Conservation (phyloP, 2,329 filamentous ascomycete species). For the Venturia pyrina region DNA sequence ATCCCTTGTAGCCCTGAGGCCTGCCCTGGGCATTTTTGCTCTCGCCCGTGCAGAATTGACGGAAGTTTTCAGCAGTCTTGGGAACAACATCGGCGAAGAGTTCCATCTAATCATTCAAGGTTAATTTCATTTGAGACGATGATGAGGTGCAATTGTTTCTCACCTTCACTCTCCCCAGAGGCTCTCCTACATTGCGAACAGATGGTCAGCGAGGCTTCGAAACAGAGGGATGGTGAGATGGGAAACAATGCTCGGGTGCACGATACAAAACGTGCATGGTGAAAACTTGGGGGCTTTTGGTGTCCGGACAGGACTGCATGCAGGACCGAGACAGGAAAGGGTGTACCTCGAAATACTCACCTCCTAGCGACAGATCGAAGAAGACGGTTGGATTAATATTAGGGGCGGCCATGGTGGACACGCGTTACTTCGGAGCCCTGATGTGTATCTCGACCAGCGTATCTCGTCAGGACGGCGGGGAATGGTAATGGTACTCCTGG, state of each 20-base stretch:
- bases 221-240: neutral
- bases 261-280: neutral
- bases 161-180: slow-evolving; percentile 69
- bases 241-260: neutral
- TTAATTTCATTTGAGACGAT: neutral
- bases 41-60: slow-evolving; percentile 93
- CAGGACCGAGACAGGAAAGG: neutral
- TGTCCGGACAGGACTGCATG: neutral
- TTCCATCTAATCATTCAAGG: slow-evolving; percentile 47
- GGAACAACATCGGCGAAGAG: slow-evolving; percentile 78
- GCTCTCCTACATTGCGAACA: slow-evolving; percentile 51
- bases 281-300: neutral
- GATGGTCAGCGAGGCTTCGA: neutral
- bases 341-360: slow-evolving; percentile 37
- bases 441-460: neutral
- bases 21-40: slow-evolving; percentile 65
- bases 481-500: neutral
- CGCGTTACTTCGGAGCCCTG: neutral
- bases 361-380: slow-evolving; percentile 71
- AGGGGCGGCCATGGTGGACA: slow-evolving; percentile 12
- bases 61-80: slow-evolving; percentile 91
- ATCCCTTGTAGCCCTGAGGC: slow-evolving; percentile 88
- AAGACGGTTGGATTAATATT: slow-evolving; percentile 47
- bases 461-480: neutral
- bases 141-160: neutral